Base-by-base conservation (phyloP, 129 eudicot species). In the Lactuca sativa region DNA sequence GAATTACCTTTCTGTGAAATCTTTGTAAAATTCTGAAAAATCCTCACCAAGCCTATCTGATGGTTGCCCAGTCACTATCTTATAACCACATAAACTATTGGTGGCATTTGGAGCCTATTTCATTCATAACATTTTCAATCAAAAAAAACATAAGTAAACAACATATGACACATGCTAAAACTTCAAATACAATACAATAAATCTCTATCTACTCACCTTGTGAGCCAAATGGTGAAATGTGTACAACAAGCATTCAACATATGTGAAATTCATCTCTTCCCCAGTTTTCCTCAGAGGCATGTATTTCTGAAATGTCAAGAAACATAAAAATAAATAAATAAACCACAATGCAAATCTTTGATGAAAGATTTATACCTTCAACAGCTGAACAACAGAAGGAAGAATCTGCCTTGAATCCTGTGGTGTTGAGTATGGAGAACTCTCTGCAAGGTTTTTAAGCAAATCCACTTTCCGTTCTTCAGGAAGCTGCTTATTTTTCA, bases 1-100 rank as follows among this genome's bases (percentile, higher is more conserved):
- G 17, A 4, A 34, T 1, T 71, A 92, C 98, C 98, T 84, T 78
- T 89, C 96, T 7, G 82, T 84, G 85, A 92, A 92, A 76, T 92
- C 98, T 78, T 92, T 92, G 69, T 82, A 74, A n/a, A 75, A 72
- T 59, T 92, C 96, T 1, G 95, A 82, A 76, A 92, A 92, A 81
- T 92, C 98, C 83, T 92, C 98, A 49, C 98, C 98, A 34, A 92
- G 91, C 85, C 96, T 82, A 79, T 92, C 98, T 49, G 98, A 92
- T 67, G 98, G 98, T 75, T 92, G 98, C 30, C 98, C 98, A 69
- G 98, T 92, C 67, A 92, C 95, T 71, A 92, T 86, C 76, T 89
- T 92, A 85, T 89, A 92, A 64, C 96, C 96, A 57, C 98, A 92
- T 62, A 92, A 82, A 74, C 96, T 82, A 74, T 92, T 92, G 16